phyloP scores from a whole-genome alignment of 257 asterid species.

The Fraxinus pennsylvanica region DNA sequence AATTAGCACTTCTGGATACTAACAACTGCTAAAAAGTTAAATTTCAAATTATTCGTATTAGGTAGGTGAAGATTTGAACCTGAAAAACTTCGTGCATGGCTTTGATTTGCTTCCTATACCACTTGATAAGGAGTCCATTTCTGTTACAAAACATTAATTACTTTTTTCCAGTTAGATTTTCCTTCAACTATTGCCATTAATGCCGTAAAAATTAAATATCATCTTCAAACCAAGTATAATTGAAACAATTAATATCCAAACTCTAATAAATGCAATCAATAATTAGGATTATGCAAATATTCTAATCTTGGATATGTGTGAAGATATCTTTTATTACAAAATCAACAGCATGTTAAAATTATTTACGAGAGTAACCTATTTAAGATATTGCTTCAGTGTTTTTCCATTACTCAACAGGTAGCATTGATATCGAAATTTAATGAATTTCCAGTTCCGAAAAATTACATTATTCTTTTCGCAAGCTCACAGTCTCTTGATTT shows the following conservation, averaged over 20 bases:
- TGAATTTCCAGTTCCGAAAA: neutral
- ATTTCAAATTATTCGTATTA: slow-evolving; percentile 38
- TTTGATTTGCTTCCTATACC: slow-evolving; percentile 99
- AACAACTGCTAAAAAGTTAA: slow-evolving; percentile 10
- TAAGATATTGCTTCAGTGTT: neutral
- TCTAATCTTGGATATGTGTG: neutral
- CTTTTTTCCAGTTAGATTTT: slow-evolving; percentile 57
- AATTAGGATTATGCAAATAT: neutral
- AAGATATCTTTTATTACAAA: neutral
- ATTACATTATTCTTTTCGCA: neutral
- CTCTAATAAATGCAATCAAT: neutral
- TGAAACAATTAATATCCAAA: too few species aligned
- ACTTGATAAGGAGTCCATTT: slow-evolving; percentile 82
- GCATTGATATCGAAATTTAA: neutral
- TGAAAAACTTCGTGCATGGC: slow-evolving; percentile 99
- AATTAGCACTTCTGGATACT: slow-evolving; percentile 19
- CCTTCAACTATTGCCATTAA: too few species aligned
- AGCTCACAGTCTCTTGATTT: neutral
- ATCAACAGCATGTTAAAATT: neutral
- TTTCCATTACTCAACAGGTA: neutral
- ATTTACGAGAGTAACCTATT: neutral
- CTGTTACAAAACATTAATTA: slow-evolving; percentile 90
- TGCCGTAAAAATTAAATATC: too few species aligned
- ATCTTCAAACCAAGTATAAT: too few species aligned
- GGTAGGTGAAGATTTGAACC: slow-evolving; percentile 82